A percentile compares a stretch with the other conserved stretches of the same genome.
These are phyloP conservation scores for Ganoderma boninense DNA, from an alignment of 1,284 basidiomycete genomes.

Conservation along the genomic window DNA sequence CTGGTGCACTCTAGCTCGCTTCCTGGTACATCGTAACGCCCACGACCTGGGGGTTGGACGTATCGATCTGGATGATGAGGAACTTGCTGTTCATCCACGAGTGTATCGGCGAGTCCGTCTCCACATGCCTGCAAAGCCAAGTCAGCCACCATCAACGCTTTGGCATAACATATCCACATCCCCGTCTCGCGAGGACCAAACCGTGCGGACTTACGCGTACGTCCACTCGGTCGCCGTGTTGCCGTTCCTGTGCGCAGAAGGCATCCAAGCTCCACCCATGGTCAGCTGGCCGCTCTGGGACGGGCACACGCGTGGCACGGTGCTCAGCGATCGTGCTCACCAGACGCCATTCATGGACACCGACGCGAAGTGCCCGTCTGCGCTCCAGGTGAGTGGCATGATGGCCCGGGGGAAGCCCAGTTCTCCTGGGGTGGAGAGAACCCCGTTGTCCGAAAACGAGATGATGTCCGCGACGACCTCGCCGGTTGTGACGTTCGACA, in stretches of 20 bases:
- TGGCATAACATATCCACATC: neutral
- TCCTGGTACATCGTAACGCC: neutral
- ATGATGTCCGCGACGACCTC: conserved; percentile 3
- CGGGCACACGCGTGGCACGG: too few species aligned
- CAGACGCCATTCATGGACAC: conserved; percentile 1
- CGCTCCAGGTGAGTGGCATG: conserved; percentile 8
- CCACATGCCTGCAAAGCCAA: neutral
- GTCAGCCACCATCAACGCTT: neutral
- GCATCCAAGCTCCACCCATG: too few species aligned
- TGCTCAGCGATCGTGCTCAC: too few species aligned
- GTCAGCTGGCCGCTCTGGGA: too few species aligned
- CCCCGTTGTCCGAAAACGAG: neutral
- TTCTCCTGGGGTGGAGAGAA: conserved; percentile 3
- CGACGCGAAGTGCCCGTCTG: conserved; percentile 5
- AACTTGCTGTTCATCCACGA: conserved; percentile 3
- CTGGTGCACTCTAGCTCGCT: neutral
- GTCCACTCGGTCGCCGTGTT: too few species aligned
- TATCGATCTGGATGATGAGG: neutral
- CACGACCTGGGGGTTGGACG: too few species aligned
- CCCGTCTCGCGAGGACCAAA: too few species aligned
- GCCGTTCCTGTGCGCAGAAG: too few species aligned
- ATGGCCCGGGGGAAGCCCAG: neutral
- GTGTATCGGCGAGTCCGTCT: conserved; percentile 6
- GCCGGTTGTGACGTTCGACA: neutral
- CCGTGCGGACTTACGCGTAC: neutral